These are phyloP conservation scores for Tephrocybe rancida DNA, from an alignment of 768 basidiomycete genomes.

Conservation along the genomic window DNA sequence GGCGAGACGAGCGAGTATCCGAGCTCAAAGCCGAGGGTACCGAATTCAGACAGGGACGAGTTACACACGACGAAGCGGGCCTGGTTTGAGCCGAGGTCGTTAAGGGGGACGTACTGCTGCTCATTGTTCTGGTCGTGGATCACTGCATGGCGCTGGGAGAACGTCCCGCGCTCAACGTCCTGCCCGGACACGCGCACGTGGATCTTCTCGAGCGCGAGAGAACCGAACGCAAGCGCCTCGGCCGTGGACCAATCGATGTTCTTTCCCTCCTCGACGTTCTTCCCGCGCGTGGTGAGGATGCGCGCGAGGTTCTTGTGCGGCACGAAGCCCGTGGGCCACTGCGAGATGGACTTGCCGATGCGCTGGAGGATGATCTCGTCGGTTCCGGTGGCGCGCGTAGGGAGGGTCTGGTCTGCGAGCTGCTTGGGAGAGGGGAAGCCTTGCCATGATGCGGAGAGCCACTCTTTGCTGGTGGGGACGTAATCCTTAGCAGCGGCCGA, in stretches of 20 bases:
- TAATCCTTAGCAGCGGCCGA: slow-evolving; percentile 95
- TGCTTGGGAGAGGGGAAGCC: slow-evolving; percentile 98
- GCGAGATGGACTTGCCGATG: slow-evolving; percentile 86
- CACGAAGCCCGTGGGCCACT: slow-evolving; percentile 82
- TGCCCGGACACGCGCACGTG: slow-evolving; percentile 97
- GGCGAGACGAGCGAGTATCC: slow-evolving; percentile 99
- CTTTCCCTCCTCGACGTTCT: slow-evolving; percentile 86
- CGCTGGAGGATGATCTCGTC: slow-evolving; percentile 76
- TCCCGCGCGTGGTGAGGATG: slow-evolving; percentile 85
- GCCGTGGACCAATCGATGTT: slow-evolving; percentile 99
- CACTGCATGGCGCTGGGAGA: slow-evolving; percentile 97
- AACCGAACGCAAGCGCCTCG: slow-evolving; percentile 94
- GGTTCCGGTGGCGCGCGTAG: slow-evolving; percentile 86
- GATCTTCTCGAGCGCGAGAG: slow-evolving; percentile 89
- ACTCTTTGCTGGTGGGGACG: slow-evolving; percentile 91
- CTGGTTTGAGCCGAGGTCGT: slow-evolving; percentile 85
- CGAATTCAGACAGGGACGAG: slow-evolving; percentile 95
- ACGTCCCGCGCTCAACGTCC: slow-evolving; percentile 98
- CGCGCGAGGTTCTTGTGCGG: slow-evolving; percentile 94
- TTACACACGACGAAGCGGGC: slow-evolving; percentile 96
- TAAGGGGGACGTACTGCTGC: slow-evolving; percentile 85
- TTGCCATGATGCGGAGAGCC: slow-evolving; percentile 97
- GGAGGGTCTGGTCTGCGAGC: slow-evolving; percentile 89
- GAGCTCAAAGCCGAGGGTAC: slow-evolving; percentile 94
- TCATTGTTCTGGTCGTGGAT: slow-evolving; percentile 96